Evolutionary conservation across 176 grass and related monocot genomes (phyloP), one percentile per base, ranked within the genome.

Genomic region (Carex cristatella): DNA sequence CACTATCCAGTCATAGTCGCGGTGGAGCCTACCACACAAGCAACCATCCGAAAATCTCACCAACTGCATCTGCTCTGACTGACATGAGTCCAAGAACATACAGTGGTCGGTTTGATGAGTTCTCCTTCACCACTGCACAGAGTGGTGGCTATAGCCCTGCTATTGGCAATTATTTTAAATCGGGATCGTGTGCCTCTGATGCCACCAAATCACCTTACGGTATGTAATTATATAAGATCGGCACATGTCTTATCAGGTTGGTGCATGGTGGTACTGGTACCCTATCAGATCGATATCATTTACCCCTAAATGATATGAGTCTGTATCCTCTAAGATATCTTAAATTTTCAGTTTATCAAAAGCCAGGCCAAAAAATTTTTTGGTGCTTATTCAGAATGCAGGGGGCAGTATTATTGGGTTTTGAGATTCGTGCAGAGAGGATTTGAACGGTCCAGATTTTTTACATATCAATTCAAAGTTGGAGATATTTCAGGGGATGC

Each of bases 71-170:
- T n/a, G 88, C 86, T 63, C 83, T 58, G 84, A 85, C 86, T 32
- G 93, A 94, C 40, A 58, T 27, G 82, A 92, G 88, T 84, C 49
- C 85, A 42, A 82, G 91, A 77, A 83, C 89, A 72, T 72, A 84
- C 30, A 92, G 93, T 60, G 65, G 74, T 27, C 88, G 79, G 62
- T 66, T 89, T 64, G 84, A 90, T 0, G 79, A 89, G 84, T 70
- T 91, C 89, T 96, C 86, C 6, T 85, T 94, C 86, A 88, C 83
- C 38, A 86, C 85, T 38, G 60, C 91, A 59, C 30, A 86, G 80
- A 70, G 84, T 69, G 88, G 63, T 58, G 48, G 65, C 82, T 49
- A 59, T 80, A 82, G 23, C 87, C 77, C 83, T 37, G 12, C 11
- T 38, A 13, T 58, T 16, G 64, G 83, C 19, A 78, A 56, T 19